Percentiles rank a stretch among this genome's conserved stretches.
Conservation (phyloP, 768 basidiomycete species). For the Auriscalpium orientale region DNA sequence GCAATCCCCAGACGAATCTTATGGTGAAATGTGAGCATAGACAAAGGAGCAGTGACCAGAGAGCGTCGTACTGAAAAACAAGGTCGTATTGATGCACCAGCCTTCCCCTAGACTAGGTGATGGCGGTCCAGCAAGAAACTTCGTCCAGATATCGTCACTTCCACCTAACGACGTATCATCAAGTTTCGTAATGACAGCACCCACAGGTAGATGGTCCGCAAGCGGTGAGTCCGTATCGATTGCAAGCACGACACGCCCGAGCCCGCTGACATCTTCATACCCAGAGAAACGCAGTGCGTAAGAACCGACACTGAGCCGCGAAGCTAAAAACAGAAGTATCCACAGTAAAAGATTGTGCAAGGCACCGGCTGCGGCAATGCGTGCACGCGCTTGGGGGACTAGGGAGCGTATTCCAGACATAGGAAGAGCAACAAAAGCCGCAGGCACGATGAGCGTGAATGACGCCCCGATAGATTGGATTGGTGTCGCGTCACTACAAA, state of each 20-base stretch:
- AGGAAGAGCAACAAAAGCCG: slow-evolving; percentile 67
- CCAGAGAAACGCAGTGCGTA: slow-evolving; percentile 19
- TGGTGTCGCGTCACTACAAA: slow-evolving; percentile 53
- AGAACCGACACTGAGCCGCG: no score
- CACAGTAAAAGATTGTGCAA: slow-evolving; percentile 70
- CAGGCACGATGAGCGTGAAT: slow-evolving; percentile 56
- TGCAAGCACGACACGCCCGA: slow-evolving; percentile 48
- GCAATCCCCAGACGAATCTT: no score
- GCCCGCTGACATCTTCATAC: slow-evolving; percentile 45
- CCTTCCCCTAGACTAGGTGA: slow-evolving; percentile 4
- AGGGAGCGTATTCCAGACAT: slow-evolving; percentile 31
- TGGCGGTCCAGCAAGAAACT: slow-evolving; percentile 29
- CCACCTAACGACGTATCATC: slow-evolving; percentile 50
- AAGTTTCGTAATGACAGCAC: slow-evolving; percentile 53
- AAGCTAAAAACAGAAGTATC: slow-evolving; percentile 29
- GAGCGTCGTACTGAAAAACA: slow-evolving; percentile 24
- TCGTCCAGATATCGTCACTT: slow-evolving; percentile 37
- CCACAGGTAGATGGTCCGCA: slow-evolving; percentile 42
- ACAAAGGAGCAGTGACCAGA: slow-evolving; percentile 10
- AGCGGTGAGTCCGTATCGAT: slow-evolving; percentile 59
- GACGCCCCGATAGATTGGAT: slow-evolving; percentile 55
- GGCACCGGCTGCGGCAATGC: slow-evolving; percentile 66
- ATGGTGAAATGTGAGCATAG: neutral
- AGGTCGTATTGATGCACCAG: slow-evolving; percentile 10
- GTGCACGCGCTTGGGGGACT: slow-evolving; percentile 37